Conservation (phyloP, 2,329 filamentous ascomycete species). For the Pseudopyricularia cyperi region DNA sequence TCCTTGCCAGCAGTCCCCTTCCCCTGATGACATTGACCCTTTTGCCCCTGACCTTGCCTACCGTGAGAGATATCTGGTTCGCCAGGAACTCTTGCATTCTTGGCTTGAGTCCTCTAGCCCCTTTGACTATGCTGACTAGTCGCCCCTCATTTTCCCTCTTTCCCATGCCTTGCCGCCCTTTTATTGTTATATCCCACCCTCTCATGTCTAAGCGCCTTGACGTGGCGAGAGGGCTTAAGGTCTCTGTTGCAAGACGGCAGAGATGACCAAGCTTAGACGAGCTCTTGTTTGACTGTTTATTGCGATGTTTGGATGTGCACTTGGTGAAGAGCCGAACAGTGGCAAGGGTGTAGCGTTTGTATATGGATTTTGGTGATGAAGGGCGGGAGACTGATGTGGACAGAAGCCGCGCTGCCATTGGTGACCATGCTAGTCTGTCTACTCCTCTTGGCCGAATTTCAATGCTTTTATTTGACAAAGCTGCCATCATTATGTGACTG, state of each 20-base stretch:
- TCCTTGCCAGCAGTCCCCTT: background rate
- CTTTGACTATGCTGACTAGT: background rate
- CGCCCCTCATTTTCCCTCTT: background rate
- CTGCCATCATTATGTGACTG: no score
- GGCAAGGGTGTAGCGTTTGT: no score
- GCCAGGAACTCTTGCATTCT: background rate
- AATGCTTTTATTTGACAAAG: no score
- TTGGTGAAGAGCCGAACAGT: no score
- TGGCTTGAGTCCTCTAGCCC: background rate
- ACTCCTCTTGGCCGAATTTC: no score
- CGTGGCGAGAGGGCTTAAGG: constrained; percentile 4
- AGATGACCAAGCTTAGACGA: constrained; percentile 3
- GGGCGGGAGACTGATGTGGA: no score
- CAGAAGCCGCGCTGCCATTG: no score
- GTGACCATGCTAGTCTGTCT: no score
- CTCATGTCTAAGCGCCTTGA: constrained; percentile 3
- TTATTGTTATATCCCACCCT: constrained; percentile 1
- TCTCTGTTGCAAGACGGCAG: background rate
- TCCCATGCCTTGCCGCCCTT: background rate
- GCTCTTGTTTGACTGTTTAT: background rate
- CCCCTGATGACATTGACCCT: background rate
- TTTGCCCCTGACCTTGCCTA: background rate
- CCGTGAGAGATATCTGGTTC: background rate
- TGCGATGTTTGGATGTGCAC: no score
- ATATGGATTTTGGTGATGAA: no score